Evolutionary conservation across 2,329 filamentous ascomycete genomes (phyloP).

Genomic region (Hypoxylon sp.): DNA sequence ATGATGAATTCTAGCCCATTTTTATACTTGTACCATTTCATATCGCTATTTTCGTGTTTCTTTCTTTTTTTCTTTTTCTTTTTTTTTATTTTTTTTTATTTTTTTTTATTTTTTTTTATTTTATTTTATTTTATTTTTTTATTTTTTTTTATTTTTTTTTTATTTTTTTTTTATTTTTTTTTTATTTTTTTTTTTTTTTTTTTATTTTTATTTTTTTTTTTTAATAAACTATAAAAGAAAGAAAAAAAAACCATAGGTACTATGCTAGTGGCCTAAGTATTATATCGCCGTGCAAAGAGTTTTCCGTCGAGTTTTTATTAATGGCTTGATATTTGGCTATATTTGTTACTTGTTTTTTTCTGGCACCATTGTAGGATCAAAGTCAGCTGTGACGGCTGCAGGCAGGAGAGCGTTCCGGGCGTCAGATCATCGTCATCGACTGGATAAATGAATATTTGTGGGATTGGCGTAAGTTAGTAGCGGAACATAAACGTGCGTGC

Average conservation of each 20-base stretch:
- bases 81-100: conserved; percentile 30
- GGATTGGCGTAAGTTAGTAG: conserved; percentile 38
- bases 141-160: conserved; percentile 19
- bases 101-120: conserved; percentile 23
- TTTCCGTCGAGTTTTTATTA: background rate
- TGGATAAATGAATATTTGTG: conserved; percentile 21
- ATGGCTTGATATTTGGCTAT: conserved; percentile 11
- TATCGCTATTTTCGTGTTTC: conserved; percentile 32
- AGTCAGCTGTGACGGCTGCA: conserved; percentile 18
- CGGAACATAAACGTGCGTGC: conserved; percentile 28
- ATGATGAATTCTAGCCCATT: background rate
- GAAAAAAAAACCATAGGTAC: conserved; percentile 16
- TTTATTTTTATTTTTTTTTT: conserved; percentile 27
- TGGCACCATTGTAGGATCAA: conserved; percentile 7
- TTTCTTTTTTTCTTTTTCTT: conserved; percentile 22
- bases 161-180: too few species aligned
- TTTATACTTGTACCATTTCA: conserved; percentile 6
- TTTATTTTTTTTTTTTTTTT: too few species aligned
- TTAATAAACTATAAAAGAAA: too few species aligned
- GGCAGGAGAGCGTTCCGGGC: conserved; percentile 24
- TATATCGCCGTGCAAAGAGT: conserved; percentile 28
- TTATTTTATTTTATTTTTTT: too few species aligned
- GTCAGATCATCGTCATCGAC: conserved; percentile 30
- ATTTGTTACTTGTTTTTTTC: conserved; percentile 3
- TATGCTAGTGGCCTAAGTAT: conserved; percentile 11